Base-by-base conservation (phyloP, 257 asterid species). In the Plantago elongata region DNA sequence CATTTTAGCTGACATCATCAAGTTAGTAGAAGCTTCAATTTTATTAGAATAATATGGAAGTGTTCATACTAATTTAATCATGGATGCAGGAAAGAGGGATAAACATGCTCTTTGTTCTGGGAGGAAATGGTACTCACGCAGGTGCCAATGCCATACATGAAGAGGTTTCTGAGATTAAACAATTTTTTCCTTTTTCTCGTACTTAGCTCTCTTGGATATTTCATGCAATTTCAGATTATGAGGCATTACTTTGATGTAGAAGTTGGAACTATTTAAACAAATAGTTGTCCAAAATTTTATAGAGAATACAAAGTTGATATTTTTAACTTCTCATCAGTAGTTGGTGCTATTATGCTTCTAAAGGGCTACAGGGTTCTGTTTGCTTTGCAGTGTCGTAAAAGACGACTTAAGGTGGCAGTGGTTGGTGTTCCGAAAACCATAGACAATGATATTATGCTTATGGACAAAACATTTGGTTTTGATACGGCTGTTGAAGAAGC, bases 401-500 rank as follows among this genome's bases (percentile, higher is more conserved):
- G 97, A 63, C 68, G 63, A 55, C 46, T 83, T 62, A 92, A 83
- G 75, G 76, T 82, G 44, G 89, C 95, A 62, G 96, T 92, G 22
- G 97, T 89, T 70, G 97, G 99, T 59, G 99, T 92, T 59, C 99
- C 99, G 40, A 92, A 92, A 83, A 92, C 99, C 30, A 89, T 89
- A 65, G 99, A 92, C 81, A 92, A 92, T 29, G 99, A 92, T 80
- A 92, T 92, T 71, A 70, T 86, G 79, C 90, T 83, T 66, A 92
- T 92, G 95, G 99, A 92, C 75, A 92, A 89, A 71, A 86, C 99
- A 49, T 92, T 92, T 73, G 99, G 99, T 69, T 92, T 92, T 67
- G 99, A 92, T 81, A 92, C 99, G 48, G 99, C 99, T 51, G 99
- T 92, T 59, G 99, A 92, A 82, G 99, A 92, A 81, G 96, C 99